Evolutionary conservation across 2,329 filamentous ascomycete genomes (phyloP).

Genomic region (Xylaria sp.): DNA sequence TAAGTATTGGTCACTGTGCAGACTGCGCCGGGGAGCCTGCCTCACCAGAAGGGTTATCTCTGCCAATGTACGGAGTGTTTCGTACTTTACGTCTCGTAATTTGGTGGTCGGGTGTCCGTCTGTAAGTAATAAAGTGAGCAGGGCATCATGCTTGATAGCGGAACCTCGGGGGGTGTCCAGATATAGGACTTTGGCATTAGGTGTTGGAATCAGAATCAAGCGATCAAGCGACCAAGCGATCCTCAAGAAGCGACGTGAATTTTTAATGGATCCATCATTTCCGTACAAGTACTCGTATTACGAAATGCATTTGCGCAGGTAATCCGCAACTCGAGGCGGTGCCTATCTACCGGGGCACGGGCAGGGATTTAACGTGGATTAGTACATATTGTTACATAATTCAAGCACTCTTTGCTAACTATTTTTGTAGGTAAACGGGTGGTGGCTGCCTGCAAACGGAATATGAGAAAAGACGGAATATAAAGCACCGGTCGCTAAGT

Average conservation of each 20-base stretch:
- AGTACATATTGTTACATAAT: too few relatives aligned
- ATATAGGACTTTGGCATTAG: background rate
- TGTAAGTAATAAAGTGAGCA: slow-evolving; percentile 11
- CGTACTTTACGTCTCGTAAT: background rate
- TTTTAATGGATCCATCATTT: slow-evolving; percentile 1
- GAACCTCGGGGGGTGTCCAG: slow-evolving; percentile 11
- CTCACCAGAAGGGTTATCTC: slow-evolving; percentile 12
- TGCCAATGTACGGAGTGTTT: background rate
- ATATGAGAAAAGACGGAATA: background rate
- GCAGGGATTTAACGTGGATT: too few relatives aligned
- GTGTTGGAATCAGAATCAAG: background rate
- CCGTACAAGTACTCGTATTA: background rate
- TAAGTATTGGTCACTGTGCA: background rate
- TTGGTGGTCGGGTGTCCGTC: slow-evolving; percentile 2
- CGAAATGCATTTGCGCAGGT: background rate
- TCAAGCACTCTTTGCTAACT: background rate
- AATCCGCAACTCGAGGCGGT: too few relatives aligned
- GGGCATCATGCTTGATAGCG: slow-evolving; percentile 13
- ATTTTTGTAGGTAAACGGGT: background rate
- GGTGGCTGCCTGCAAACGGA: background rate
- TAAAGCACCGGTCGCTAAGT: background rate
- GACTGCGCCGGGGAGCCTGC: slow-evolving; percentile 11
- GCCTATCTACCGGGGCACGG: too few relatives aligned
- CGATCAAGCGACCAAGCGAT: background rate
- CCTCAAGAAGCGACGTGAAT: background rate